Base-by-base conservation (phyloP, 1,284 basidiomycete species). In the Pseudozyma sp. region DNA sequence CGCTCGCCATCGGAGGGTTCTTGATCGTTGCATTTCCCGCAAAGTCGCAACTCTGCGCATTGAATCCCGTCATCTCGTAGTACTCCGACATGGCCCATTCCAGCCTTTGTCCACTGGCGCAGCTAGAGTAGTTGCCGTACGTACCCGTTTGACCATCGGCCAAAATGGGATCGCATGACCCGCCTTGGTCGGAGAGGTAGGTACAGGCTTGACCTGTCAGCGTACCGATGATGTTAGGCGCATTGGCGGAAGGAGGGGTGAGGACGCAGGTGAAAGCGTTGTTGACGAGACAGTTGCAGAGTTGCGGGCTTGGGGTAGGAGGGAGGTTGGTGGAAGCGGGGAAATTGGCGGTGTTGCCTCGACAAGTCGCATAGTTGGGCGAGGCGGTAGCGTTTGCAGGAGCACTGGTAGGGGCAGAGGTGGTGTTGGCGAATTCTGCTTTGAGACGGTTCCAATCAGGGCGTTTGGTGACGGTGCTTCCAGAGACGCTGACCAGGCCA, bases 11-110 rank as follows among this genome's bases (percentile, higher is more conserved):
- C 31, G 85, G 85, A 3, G 66, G 65, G n/a, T 85, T 35, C 81
- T 92, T 92, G 75, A 92, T 86, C 9, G 92, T 93, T 5, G 91
- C 94, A 83, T 97, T 96, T 16, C 93, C 93, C 52, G 85, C 85
- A 85, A 95, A 96, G 87, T 87, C 88, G 86, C 92, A 93, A 21
- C 53, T 88, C 54, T 89, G 86, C 11, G 86, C 83, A 59, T 90
- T 87, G 72, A 89, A 88, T 83, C 88, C 88, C 60, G 89, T 89
- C 44, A 87, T 83, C 82, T 92, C 90, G 83, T 92, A 95, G 86
- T 89, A 94, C 69, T 90, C 87, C 80, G 89, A 92, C 89, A 96
- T 92, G 60, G 91, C 90, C 85, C 90, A 96, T 40, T 69, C 75
- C 44, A 62, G 36, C 31, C 45, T 87, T 90, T 82, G 85, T 90